Percentiles rank a stretch among this genome's conserved stretches.
Conservation (phyloP, 257 asterid genomes). For the Solanum paucissectum region DNA sequence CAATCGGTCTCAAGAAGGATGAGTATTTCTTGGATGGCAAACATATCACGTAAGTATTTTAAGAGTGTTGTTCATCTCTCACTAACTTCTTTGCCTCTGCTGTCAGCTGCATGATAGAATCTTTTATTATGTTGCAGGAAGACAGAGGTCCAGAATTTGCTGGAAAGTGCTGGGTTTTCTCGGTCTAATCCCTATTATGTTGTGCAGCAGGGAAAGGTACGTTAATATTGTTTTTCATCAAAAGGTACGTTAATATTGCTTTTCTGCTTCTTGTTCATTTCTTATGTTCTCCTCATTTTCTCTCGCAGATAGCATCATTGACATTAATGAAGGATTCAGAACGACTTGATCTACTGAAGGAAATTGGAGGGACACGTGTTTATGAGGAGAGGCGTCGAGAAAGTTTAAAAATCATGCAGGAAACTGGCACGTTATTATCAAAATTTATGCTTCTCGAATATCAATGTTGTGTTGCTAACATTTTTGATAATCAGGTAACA, state of each 20-base stretch:
- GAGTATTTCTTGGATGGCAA: slow-evolving; percentile 97
- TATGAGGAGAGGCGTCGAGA: slow-evolving; percentile 98
- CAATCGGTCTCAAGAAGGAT: slow-evolving; percentile 90
- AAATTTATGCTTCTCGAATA: slow-evolving; percentile 8
- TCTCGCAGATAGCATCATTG: slow-evolving; percentile 71
- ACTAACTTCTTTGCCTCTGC: not conserved
- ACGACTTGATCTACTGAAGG: slow-evolving; percentile 94
- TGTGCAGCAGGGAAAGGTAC: slow-evolving; percentile 97
- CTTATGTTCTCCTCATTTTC: slow-evolving; percentile 8
- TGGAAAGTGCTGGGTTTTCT: slow-evolving; percentile 99
- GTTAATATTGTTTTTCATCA: not conserved
- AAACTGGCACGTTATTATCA: slow-evolving; percentile 54
- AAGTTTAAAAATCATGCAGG: slow-evolving; percentile 97
- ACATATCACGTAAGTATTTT: slow-evolving; percentile 79
- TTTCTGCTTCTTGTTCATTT: not conserved
- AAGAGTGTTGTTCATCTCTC: not conserved
- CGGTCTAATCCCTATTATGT: slow-evolving; percentile 99
- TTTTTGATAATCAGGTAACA: slow-evolving; percentile 52
- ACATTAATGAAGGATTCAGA: slow-evolving; percentile 95
- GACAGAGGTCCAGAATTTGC: slow-evolving; percentile 96
- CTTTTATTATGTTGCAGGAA: slow-evolving; percentile 52
- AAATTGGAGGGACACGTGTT: slow-evolving; percentile 99
- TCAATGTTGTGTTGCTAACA: slow-evolving; percentile 9
- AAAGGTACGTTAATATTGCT: slow-evolving; percentile 34
- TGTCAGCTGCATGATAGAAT: not conserved